Evolutionary conservation across 768 basidiomycete species (phyloP), one percentile per base, ranked within the genome.

Genomic region (Suillus spraguei): DNA sequence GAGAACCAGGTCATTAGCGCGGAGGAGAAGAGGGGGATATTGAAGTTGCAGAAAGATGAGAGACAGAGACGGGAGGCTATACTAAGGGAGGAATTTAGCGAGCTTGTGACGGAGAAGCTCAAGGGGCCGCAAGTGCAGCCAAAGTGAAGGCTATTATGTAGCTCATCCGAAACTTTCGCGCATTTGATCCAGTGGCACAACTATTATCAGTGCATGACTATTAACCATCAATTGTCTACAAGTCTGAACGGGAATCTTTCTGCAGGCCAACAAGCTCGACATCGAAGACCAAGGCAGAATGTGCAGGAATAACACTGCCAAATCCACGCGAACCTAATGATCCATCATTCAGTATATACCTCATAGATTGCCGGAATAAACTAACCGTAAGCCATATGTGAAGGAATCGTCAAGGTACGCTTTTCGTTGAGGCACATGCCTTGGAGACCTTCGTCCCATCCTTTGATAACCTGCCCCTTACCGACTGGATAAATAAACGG

Each of bases 1-100:
- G 97, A 99, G 81, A 98, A 99, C 80, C 97, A 99, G 79, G 96
- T 99, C 66, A 99, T 99, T 74, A 94, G 91, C 70, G 95, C 97
- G 2, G 97, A 99, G 78, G 97, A 99, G 83, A 99, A 99, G 83
- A 80, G 97, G 39, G 93, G 94, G 41, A 96, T 99, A 63, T 74
- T 99, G 73, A 97, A 97, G 78, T 71, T 98, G 76, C 97, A 98
- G 78, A 91, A 82, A 73, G 97, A 98, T 75, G 97, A 99, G 79
- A 87, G 91, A 75, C 88, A 90, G 76, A 87, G 96, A 78, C 85
- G 94, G 70, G 97, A 99, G 78, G 81, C 89, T 7, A 89, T 95
- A 69, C 81, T 99, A 66, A 82, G 95, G 62, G 92, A 93, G 69
- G 94, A 96, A 76, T 97, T 97, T 74, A 89, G 84, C 64, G 91